Percentiles rank a stretch among this genome's conserved stretches.
Evolutionary conservation across 495 filamentous ascomycete genomes (phyloP).

Genomic region (Staphylotrichum tortipilum): DNA sequence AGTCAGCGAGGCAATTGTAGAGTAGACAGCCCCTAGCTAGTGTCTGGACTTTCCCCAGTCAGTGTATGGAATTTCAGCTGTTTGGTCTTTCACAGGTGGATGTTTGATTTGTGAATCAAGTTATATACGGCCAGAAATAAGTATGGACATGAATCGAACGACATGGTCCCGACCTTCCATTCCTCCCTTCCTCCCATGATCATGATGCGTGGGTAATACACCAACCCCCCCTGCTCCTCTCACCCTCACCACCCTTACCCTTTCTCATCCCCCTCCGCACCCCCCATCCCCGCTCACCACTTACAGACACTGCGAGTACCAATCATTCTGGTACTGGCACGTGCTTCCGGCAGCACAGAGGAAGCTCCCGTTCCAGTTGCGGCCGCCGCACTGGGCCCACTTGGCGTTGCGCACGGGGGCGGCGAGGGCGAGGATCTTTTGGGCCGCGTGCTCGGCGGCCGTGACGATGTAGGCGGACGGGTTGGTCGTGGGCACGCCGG

Average conservation of each 20-base stretch:
- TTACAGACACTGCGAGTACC: conserved; percentile 25
- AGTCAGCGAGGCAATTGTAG: no score
- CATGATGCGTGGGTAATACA: background rate
- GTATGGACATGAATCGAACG: background rate
- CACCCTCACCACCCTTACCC: no score
- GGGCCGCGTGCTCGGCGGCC: conserved; percentile 45
- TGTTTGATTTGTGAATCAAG: background rate
- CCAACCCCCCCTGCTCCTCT: background rate
- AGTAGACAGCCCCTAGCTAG: no score
- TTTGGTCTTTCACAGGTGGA: no score
- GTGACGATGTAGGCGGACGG: conserved; percentile 52
- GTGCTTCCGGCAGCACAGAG: conserved; percentile 14
- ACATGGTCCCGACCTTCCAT: no score
- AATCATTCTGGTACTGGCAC: conserved; percentile 19
- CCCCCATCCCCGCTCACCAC: background rate
- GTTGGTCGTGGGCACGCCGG: conserved; percentile 52
- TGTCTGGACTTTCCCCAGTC: no score
- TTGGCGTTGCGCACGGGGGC: conserved; percentile 6
- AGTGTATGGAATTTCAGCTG: no score
- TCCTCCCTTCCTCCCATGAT: no score
- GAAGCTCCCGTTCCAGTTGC: conserved; percentile 19
- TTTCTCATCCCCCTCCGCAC: background rate
- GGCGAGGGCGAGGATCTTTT: conserved; percentile 41
- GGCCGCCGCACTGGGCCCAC: conserved; percentile 39
- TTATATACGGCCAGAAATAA: background rate